Conservation (phyloP, 768 basidiomycete genomes). For the Pleurotus tuber-regium region DNA sequence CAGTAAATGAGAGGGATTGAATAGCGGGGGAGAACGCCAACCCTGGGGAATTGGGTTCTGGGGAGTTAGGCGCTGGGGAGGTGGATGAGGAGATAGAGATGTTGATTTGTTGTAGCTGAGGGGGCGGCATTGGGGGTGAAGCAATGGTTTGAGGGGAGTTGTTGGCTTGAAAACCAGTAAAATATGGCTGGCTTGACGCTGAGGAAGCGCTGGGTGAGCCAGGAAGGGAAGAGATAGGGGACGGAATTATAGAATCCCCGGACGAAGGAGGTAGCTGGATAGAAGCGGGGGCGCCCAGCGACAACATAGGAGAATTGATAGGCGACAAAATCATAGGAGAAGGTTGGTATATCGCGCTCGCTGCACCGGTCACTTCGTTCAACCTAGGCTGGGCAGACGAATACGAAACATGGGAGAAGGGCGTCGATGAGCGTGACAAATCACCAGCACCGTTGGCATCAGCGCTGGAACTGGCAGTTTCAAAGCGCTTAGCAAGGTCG, state of each 20-base stretch:
- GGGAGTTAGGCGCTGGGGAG: background rate
- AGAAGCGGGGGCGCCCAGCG: background rate
- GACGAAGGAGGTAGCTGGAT: too few species aligned
- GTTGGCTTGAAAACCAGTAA: too few species aligned
- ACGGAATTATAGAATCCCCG: background rate
- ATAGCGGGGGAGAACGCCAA: background rate
- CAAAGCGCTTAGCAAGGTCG: conserved; percentile 4
- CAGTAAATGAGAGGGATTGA: conserved; percentile 1
- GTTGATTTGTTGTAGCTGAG: background rate
- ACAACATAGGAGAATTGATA: background rate
- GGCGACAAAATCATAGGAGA: background rate
- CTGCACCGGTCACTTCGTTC: background rate
- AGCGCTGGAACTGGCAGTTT: background rate
- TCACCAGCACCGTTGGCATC: background rate
- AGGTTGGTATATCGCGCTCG: background rate
- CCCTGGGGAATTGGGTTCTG: too few species aligned
- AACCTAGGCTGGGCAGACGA: background rate
- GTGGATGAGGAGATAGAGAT: background rate
- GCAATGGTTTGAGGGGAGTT: too few species aligned
- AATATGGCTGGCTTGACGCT: background rate
- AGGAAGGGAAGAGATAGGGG: background rate
- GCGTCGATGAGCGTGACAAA: background rate
- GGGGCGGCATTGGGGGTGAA: background rate
- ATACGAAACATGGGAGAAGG: background rate
- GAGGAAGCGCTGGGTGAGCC: background rate